These are phyloP conservation scores for Macrophomina tecta DNA, from an alignment of 2,329 filamentous ascomycete species.

Conservation along the genomic window DNA sequence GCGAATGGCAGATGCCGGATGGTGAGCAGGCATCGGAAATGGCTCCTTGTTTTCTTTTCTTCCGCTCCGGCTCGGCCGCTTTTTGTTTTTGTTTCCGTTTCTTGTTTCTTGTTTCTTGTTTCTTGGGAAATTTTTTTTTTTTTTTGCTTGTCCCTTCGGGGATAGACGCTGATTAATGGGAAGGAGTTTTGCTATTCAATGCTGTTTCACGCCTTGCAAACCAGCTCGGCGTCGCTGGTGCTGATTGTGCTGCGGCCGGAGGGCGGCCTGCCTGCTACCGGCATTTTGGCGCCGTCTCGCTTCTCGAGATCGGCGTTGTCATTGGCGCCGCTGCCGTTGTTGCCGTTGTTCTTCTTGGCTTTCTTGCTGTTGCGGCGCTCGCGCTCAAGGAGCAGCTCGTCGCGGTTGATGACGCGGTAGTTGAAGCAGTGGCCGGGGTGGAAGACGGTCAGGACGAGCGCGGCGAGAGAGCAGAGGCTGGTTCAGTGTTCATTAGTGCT, in stretches of 20 bases:
- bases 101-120: not conserved
- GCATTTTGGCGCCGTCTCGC: too few relatives aligned
- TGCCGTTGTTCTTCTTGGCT: not conserved
- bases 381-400: not conserved
- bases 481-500: constrained; percentile 37
- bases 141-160: not conserved
- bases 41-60: not conserved
- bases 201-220: not conserved
- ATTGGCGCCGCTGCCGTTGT: not conserved
- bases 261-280: too few relatives aligned
- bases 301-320: not conserved
- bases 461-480: constrained; percentile 41
- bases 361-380: not conserved
- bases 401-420: constrained; percentile 16
- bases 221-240: not conserved
- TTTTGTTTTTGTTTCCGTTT: not conserved
- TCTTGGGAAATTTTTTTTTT: not conserved
- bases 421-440: constrained; percentile 46
- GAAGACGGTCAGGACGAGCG: constrained; percentile 51
- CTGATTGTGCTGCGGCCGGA: not conserved
- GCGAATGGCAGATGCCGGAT: too few relatives aligned
- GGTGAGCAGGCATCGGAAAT: too few relatives aligned
- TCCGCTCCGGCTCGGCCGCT: not conserved
- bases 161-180: too few relatives aligned
- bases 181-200: not conserved